phyloP scores from a whole-genome alignment of 441 rosid species.

The Isatis lusitanica region DNA sequence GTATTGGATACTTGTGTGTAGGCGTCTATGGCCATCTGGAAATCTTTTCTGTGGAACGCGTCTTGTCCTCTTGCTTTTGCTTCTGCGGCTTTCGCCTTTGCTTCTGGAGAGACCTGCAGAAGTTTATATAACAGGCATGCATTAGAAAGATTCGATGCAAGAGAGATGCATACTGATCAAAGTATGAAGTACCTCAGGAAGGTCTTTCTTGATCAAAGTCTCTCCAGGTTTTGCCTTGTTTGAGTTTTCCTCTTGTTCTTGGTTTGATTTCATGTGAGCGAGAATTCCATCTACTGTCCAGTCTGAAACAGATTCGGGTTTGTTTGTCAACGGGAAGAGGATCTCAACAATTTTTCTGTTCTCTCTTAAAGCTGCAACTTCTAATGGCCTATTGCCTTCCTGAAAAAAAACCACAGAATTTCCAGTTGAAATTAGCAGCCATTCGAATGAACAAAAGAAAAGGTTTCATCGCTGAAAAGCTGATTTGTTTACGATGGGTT shows the following conservation, averaged over 20 bases:
- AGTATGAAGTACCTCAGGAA: constrained; percentile 52
- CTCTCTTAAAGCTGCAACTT: constrained; percentile 82
- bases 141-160: neutral
- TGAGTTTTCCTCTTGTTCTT: constrained; percentile 44
- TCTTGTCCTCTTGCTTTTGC: constrained; percentile 94
- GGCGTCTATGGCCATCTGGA: constrained; percentile 63
- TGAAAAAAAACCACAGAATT: constrained; percentile 30
- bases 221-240: constrained; percentile 33
- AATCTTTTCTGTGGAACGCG: constrained; percentile 73
- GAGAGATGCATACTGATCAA: neutral
- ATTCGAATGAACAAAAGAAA: neutral
- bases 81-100: constrained; percentile 82
- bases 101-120: constrained; percentile 72
- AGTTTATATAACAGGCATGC: neutral
- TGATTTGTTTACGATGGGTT: neutral
- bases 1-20: constrained; percentile 70
- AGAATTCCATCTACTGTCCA: constrained; percentile 86
- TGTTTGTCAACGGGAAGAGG: constrained; percentile 69
- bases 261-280: constrained; percentile 50
- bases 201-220: constrained; percentile 42
- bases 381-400: constrained; percentile 84
- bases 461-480: neutral
- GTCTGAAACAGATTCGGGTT: constrained; percentile 51
- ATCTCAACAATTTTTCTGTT: constrained; percentile 64
- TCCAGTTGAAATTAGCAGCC: neutral